A percentile compares a stretch with the other conserved stretches of the same genome.
phyloP scores from a whole-genome alignment of 2,329 filamentous ascomycete species.

The Alternaria novae-zelandiae region DNA sequence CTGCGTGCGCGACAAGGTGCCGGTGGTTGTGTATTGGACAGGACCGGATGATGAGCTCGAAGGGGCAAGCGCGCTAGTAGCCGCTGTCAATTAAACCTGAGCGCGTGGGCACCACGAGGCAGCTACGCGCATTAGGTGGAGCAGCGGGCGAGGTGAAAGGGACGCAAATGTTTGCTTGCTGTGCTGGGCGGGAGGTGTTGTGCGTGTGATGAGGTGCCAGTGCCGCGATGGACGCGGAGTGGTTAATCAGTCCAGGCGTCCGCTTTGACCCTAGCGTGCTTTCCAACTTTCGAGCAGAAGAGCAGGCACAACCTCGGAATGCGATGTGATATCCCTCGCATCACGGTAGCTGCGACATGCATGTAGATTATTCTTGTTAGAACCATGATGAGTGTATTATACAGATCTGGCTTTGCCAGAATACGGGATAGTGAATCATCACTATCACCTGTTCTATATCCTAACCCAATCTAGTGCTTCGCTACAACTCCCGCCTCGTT shows the following conservation, averaged over 20 bases:
- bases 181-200: conserved; percentile 14
- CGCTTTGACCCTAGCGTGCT: conserved; percentile 28
- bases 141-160: conserved; percentile 12
- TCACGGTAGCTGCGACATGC: not conserved
- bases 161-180: conserved; percentile 18
- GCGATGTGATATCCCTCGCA: conserved; percentile 7
- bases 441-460: not conserved
- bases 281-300: conserved; percentile 7
- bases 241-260: conserved; percentile 21
- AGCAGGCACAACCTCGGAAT: conserved; percentile 8
- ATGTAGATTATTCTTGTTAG: not conserved
- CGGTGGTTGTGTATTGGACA: conserved; percentile 37
- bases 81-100: conserved; percentile 33
- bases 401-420: not conserved
- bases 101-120: conserved; percentile 32
- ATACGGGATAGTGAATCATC: not conserved
- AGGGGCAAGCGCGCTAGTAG: conserved; percentile 38
- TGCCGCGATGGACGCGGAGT: conserved; percentile 18
- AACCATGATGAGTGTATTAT: not conserved
- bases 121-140: conserved; percentile 33
- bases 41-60: conserved; percentile 28
- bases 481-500: conserved; percentile 86
- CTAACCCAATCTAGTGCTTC: conserved; percentile 45
- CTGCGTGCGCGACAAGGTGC: conserved; percentile 54
- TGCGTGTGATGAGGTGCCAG: conserved; percentile 21